A percentile compares a stretch with the other conserved stretches of the same genome.
These are phyloP conservation scores for Penicillium concentricum DNA, from an alignment of 2,329 filamentous ascomycete genomes.

Conservation along the genomic window DNA sequence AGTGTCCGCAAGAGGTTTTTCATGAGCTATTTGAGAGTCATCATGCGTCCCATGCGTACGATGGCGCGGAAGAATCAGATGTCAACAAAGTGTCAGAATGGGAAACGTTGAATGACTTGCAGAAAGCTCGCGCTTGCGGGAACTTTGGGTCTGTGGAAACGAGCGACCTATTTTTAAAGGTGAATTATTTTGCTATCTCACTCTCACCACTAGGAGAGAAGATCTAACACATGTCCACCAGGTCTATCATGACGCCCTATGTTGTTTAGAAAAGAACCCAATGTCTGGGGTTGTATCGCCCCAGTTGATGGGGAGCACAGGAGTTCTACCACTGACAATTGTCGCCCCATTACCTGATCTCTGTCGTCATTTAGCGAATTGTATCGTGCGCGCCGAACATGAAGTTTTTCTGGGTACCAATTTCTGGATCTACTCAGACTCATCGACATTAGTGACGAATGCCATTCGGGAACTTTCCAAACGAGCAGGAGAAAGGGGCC, in stretches of 20 bases:
- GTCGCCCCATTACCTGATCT: conserved; percentile 70
- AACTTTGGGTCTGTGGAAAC: conserved; percentile 65
- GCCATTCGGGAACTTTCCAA: conserved; percentile 67
- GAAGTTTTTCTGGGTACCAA: conserved; percentile 76
- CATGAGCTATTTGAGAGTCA: conserved; percentile 54
- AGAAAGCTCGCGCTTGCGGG: conserved; percentile 60
- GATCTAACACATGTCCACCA: conserved; percentile 22
- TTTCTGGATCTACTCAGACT: conserved; percentile 70
- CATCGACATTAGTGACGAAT: conserved; percentile 66
- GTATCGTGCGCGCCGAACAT: conserved; percentile 69
- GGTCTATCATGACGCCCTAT: conserved; percentile 65
- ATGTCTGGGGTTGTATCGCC: conserved; percentile 56
- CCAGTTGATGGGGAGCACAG: conserved; percentile 59
- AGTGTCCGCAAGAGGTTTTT: conserved; percentile 56
- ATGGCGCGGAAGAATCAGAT: conserved; percentile 24
- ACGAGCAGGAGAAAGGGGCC: conserved; percentile 58
- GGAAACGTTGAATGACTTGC: conserved; percentile 46
- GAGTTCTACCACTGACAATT: conserved; percentile 66
- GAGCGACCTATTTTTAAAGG: conserved; percentile 65
- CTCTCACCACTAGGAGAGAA: not conserved
- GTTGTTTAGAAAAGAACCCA: conserved; percentile 38
- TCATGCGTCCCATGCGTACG: not conserved
- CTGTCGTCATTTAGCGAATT: conserved; percentile 70
- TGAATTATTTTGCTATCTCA: conserved; percentile 19
- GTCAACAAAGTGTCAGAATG: conserved; percentile 18